phyloP scores from a whole-genome alignment of 2,329 filamentous ascomycete species.

The Fusarium tuaranense region DNA sequence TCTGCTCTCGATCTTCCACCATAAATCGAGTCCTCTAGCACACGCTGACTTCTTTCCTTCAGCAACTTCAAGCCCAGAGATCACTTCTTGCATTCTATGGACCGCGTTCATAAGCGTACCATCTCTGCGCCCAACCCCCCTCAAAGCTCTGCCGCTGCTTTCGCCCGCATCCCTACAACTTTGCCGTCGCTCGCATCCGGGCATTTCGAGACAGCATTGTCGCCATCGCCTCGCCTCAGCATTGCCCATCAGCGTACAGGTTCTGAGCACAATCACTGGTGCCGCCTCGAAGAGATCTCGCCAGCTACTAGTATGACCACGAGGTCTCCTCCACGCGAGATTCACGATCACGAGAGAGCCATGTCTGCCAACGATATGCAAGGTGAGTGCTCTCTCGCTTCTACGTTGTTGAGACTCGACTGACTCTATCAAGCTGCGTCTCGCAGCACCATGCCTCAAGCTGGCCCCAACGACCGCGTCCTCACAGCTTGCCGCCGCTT shows the following conservation, averaged over 20 bases:
- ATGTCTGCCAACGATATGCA: slow-evolving; percentile 18
- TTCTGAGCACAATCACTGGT: slow-evolving; percentile 29
- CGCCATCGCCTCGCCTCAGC: slow-evolving; percentile 26
- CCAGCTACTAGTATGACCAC: slow-evolving; percentile 19
- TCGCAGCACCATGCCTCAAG: slow-evolving; percentile 8
- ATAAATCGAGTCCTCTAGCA: slow-evolving; percentile 11
- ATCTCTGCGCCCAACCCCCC: slow-evolving; percentile 62
- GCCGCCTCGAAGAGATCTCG: slow-evolving; percentile 20
- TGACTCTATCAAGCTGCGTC: slow-evolving; percentile 11
- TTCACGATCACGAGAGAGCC: slow-evolving; percentile 6
- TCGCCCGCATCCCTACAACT: slow-evolving; percentile 34
- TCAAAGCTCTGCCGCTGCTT: slow-evolving; percentile 32
- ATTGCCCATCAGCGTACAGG: slow-evolving; percentile 25
- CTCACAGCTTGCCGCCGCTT: slow-evolving; percentile 33
- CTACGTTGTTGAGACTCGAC: not conserved
- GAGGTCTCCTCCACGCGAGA: slow-evolving; percentile 22
- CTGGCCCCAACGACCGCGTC: slow-evolving; percentile 33
- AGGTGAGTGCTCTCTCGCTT: slow-evolving; percentile 13
- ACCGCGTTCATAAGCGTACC: slow-evolving; percentile 60
- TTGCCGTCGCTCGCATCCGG: slow-evolving; percentile 32
- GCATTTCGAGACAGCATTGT: slow-evolving; percentile 26
- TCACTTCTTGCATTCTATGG: slow-evolving; percentile 31
- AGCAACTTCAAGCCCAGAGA: slow-evolving; percentile 29
- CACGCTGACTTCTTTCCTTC: slow-evolving; percentile 14
- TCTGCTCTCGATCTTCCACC: slow-evolving; percentile 3